phyloP scores from a whole-genome alignment of 805 yeast genomes.

The Saccharomycopsis malanga region DNA sequence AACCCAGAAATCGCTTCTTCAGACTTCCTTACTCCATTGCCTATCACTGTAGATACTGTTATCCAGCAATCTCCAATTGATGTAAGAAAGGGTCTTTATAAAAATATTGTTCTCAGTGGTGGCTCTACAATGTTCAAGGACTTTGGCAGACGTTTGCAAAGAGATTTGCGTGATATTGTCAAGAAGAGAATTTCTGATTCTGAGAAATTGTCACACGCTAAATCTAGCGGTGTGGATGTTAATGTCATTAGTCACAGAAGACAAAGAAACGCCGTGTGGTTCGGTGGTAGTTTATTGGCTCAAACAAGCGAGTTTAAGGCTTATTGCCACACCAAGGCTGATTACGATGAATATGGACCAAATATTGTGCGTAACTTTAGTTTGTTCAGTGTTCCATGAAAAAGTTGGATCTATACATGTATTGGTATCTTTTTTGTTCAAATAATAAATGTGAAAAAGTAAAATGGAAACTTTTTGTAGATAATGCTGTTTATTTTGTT shows the following conservation, averaged over 20 bases:
- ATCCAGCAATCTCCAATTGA: constrained; percentile 95
- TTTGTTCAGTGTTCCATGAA: constrained; percentile 78
- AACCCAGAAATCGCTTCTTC: constrained; percentile 95
- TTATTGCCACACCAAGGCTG: constrained; percentile 94
- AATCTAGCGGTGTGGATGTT: constrained; percentile 91
- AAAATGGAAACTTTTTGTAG: too few species aligned
- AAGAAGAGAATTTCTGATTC: constrained; percentile 80
- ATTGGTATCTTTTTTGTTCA: too few species aligned
- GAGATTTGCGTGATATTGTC: constrained; percentile 83
- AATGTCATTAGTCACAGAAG: constrained; percentile 95
- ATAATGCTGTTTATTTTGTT: too few species aligned
- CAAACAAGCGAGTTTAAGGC: constrained; percentile 95
- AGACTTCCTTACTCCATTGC: constrained; percentile 92
- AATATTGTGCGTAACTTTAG: constrained; percentile 96
- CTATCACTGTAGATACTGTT: constrained; percentile 91
- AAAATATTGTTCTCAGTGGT: constrained; percentile 92
- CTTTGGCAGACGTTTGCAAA: constrained; percentile 94
- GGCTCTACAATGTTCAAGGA: constrained; percentile 99
- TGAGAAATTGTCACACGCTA: constrained; percentile 62
- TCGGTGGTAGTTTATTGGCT: constrained; percentile 94
- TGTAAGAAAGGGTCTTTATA: constrained; percentile 93
- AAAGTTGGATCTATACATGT: too few species aligned
- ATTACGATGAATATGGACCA: constrained; percentile 97
- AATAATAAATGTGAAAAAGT: too few species aligned
- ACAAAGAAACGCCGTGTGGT: constrained; percentile 99